phyloP scores from a whole-genome alignment of 306 rosid species.

The Casuarina equisetifolia region DNA sequence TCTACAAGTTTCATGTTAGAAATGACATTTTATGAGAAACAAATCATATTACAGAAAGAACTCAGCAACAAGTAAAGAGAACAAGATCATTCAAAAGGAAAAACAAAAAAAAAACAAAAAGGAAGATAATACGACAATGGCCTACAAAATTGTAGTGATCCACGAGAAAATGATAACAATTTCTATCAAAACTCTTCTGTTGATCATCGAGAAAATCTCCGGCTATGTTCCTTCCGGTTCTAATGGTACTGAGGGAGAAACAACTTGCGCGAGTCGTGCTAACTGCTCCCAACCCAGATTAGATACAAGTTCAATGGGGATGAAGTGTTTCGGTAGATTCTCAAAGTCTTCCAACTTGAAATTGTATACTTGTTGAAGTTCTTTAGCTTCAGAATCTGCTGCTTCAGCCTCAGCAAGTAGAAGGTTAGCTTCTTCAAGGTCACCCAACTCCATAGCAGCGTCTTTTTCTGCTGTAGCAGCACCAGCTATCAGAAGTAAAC shows the following conservation, averaged over 20 bases:
- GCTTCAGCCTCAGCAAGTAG: constrained; percentile 81
- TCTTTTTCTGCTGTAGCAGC: constrained; percentile 65
- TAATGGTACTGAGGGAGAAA: constrained; percentile 19
- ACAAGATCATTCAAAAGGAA: neutral
- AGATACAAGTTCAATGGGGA: constrained; percentile 71
- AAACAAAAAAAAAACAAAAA: neutral
- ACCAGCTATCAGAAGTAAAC: constrained; percentile 63
- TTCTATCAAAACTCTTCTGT: constrained; percentile 2
- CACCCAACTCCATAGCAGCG: constrained; percentile 70
- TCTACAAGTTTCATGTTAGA: neutral
- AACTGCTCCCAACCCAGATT: constrained; percentile 60
- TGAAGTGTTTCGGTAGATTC: constrained; percentile 49
- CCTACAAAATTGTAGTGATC: neutral
- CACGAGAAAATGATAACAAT: constrained; percentile 1
- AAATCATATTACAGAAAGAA: neutral
- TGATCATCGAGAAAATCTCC: constrained; percentile 14
- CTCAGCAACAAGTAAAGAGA: neutral
- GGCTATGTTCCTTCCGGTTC: neutral
- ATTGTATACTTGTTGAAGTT: constrained; percentile 53
- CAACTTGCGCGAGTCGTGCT: constrained; percentile 53
- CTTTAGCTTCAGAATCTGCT: constrained; percentile 63
- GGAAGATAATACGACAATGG: neutral
- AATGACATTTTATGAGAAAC: neutral
- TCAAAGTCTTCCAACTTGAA: constrained; percentile 52
- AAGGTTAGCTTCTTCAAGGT: constrained; percentile 70